phyloP scores from a whole-genome alignment of 768 basidiomycete genomes.

The Podaxis mareebaensis region DNA sequence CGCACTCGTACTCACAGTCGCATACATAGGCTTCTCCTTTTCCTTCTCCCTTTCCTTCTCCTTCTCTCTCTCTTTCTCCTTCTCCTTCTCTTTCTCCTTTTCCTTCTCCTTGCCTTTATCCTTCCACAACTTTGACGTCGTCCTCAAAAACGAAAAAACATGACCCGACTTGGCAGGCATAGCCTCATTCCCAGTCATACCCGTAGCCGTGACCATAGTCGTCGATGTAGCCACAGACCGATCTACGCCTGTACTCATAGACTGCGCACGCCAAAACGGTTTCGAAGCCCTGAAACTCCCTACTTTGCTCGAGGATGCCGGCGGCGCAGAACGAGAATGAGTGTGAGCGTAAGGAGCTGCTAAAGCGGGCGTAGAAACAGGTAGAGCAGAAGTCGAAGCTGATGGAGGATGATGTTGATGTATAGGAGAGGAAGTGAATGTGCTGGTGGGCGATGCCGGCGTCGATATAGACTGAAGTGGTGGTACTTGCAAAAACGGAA shows the following conservation, averaged over 20 bases:
- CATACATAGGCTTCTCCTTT: neutral
- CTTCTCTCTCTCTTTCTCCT: neutral
- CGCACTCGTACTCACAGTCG: neutral
- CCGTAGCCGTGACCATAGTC: too few species aligned
- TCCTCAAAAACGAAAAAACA: neutral
- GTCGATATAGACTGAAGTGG: neutral
- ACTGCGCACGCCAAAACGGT: neutral
- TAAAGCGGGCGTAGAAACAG: neutral
- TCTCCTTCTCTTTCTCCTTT: neutral
- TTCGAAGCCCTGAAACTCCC: too few species aligned
- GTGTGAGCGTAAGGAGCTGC: too few species aligned
- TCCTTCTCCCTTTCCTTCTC: neutral
- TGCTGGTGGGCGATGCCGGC: neutral
- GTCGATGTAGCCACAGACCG: too few species aligned
- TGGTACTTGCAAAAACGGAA: neutral
- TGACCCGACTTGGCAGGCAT: neutral
- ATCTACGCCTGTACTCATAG: neutral
- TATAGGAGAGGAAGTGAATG: neutral
- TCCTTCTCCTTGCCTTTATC: neutral
- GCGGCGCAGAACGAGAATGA: too few species aligned
- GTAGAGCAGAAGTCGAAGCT: slow-evolving; percentile 1
- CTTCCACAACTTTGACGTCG: neutral
- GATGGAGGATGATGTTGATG: neutral
- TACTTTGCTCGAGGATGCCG: too few species aligned
- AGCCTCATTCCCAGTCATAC: neutral